Base-by-base conservation (phyloP, 192 early-diverging fungal genomes). In the Pilaira anomala region DNA sequence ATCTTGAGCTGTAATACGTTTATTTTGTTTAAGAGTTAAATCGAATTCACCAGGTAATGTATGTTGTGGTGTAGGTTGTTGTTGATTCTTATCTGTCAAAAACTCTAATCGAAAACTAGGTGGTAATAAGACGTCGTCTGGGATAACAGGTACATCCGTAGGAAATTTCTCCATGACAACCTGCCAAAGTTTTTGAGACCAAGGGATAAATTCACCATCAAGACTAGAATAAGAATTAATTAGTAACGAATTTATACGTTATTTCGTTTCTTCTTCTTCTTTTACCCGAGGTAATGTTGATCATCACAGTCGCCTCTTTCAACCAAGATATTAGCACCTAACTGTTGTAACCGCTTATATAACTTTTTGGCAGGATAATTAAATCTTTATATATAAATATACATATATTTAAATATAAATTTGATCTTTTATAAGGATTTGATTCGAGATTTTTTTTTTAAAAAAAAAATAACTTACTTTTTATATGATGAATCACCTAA, bases 321-420 rank as follows among this genome's bases (percentile, higher is more conserved):
- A 26, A 87, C 63, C 8, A 99, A 50, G 13, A 87, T 73, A 36
- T 52, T 56, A 2, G 90, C 97, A 19, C 97, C 97, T 24, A 99
- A 79, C 60, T 97, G 91, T 53, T 80, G 60, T 55, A 98, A 74
- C 36, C 97, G 80, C 40, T 91, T 88, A 75, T 87, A 80, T 50
- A 99, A 80, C 63, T 97, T 94, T 69, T 97, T 97, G 0, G 92
- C 89, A 3, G 95, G 89, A 75, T 85, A 95, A 70, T 98, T 98
- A 81, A 92, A 99, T 42, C 90, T 92, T 44, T 4, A 3, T 14
- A n/a, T n/a, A n/a, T n/a, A n/a, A n/a, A n/a, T n/a, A n/a, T n/a
- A n/a, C n/a, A n/a, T n/a, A n/a, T 5, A 54, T 48, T 8, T n/a
- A 5, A 4, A 16, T 48, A 28, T 40, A 12, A 40, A 40, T 40